Evolutionary conservation across 2,329 filamentous ascomycete genomes (phyloP), one percentile per base, ranked within the genome.

Genomic region (Bipolaris cookei): DNA sequence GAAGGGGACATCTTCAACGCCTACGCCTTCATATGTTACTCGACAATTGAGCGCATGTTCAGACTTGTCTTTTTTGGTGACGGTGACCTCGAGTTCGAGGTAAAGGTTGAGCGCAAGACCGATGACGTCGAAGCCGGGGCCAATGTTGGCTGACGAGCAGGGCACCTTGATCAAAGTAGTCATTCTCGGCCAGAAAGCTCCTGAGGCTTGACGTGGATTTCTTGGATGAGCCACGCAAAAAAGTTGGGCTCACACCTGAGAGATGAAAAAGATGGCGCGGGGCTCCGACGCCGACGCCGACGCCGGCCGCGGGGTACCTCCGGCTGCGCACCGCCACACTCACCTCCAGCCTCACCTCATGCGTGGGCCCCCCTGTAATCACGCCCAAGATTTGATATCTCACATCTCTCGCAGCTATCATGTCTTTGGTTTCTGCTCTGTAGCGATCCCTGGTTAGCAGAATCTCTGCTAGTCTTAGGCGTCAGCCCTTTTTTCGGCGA

Each of bases 141-240:
- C 94, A 74, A 98, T 97, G 82, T 98, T 98, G 80, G 94, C 94
- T 61, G 93, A 97, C 59, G 94, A 98, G 81, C 91, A 96, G 64
- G 94, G 94, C 61, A 92, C 91, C 79, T 85, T 87, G 82, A 92
- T 90, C 67, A 90, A 89, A 41, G 73, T 75, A 44, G 72, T 58
- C 72, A 73, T 76, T 38, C 45, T 61, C 59, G 43, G 46, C 41
- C 50, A 49, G 7, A 41, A 47, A 49, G 56, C 56, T 52, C 53
- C 58, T 59, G 54, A 37, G 48, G 53, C 43, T 49, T 51, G 48
- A 42, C 53, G 59, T 54, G 51, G 16, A 46, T 37, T 53, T 42
- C 44, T 49, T 48, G 37, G 20, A 46, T 52, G 42, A 51, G 50
- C 51, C 38, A 30, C 37, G 50, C 50, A 53, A 49, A 58, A 61